Conservation (phyloP, 2,329 filamentous ascomycete genomes). For the Alternaria sp. region DNA sequence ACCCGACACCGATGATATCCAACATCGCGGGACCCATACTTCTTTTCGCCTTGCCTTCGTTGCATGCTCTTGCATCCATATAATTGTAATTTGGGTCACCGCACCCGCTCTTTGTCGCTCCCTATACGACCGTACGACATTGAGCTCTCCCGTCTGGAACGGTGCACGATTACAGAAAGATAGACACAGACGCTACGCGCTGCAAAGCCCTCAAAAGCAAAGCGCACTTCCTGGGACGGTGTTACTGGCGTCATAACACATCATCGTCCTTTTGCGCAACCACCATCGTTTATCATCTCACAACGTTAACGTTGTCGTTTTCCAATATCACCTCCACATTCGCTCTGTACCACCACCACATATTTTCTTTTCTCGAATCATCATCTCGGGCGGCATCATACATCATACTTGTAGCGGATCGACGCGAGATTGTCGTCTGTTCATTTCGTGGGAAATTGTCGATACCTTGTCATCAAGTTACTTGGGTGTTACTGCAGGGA, state of each 20-base stretch:
- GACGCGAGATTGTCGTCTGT: conserved; percentile 16
- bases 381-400: conserved; percentile 33
- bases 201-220: conserved; percentile 29
- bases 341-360: conserved; percentile 29
- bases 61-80: conserved; percentile 33
- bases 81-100: conserved; percentile 43
- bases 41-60: conserved; percentile 32
- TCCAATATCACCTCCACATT: conserved; percentile 27
- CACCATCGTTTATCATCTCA: conserved; percentile 34
- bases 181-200: conserved; percentile 26
- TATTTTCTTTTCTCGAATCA: conserved; percentile 30
- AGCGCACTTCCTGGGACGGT: conserved; percentile 36
- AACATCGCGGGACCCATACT: conserved; percentile 14
- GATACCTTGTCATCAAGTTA: conserved; percentile 6
- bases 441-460: conserved; percentile 23
- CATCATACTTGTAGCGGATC: conserved; percentile 20
- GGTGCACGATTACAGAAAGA: conserved; percentile 39
- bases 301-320: conserved; percentile 25
- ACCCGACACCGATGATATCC: conserved; percentile 43
- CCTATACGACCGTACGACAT: conserved; percentile 43
- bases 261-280: conserved; percentile 21
- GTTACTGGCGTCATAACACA: conserved; percentile 35
- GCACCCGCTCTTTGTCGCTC: conserved; percentile 36
- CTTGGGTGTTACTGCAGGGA: conserved; percentile 6
- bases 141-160: conserved; percentile 48